Conservation (phyloP, 2,329 filamentous ascomycete species). For the Xylaria hypoxylon region DNA sequence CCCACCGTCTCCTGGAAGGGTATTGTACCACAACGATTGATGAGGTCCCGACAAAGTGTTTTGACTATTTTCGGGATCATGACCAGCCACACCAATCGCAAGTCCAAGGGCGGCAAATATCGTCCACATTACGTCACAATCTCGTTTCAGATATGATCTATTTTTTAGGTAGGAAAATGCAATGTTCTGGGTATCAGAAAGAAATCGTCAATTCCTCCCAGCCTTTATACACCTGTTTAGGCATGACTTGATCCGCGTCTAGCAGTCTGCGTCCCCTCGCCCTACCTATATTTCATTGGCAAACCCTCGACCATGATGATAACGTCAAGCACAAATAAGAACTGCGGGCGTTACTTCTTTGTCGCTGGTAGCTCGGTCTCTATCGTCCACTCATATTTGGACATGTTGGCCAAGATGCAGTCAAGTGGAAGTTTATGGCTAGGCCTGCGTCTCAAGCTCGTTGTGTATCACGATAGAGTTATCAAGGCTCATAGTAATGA, state of each 20-base stretch:
- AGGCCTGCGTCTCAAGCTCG: constrained; percentile 43
- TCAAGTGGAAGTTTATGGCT: constrained; percentile 41
- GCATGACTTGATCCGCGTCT: constrained; percentile 5
- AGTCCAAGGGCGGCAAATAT: constrained; percentile 55
- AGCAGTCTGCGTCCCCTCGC: constrained; percentile 11
- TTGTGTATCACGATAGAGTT: constrained; percentile 42
- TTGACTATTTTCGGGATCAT: constrained; percentile 69
- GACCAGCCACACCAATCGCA: constrained; percentile 66
- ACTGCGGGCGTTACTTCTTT: constrained; percentile 16
- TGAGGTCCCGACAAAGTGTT: constrained; percentile 75
- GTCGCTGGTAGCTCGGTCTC: constrained; percentile 4
- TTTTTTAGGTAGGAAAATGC: not conserved
- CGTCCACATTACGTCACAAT: constrained; percentile 38
- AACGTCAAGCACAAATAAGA: constrained; percentile 13
- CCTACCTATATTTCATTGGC: constrained; percentile 5
- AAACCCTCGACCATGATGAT: constrained; percentile 16
- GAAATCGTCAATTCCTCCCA: not conserved
- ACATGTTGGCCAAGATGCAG: constrained; percentile 36
- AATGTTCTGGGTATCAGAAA: not conserved
- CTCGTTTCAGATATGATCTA: not conserved
- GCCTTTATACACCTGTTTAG: not conserved
- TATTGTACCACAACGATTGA: constrained; percentile 84
- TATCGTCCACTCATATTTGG: constrained; percentile 43
- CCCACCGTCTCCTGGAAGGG: constrained; percentile 83
- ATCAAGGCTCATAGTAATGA: constrained; percentile 40